These are phyloP conservation scores for Parietaria judaica DNA, from an alignment of 306 rosid species.

Conservation along the genomic window DNA sequence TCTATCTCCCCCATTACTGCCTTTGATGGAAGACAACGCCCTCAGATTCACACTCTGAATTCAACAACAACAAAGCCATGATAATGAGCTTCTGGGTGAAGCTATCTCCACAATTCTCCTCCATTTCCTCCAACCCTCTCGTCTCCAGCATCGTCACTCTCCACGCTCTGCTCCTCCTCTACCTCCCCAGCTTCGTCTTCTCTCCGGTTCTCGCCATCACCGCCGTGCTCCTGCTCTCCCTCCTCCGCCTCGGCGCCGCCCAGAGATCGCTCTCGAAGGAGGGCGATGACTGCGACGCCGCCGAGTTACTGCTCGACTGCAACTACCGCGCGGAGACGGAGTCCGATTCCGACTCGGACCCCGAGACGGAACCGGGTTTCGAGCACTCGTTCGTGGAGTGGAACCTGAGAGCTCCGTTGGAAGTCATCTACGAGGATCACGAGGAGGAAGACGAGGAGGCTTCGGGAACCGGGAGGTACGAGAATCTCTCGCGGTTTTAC, in stretches of 20 bases:
- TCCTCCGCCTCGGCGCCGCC: slow-evolving; percentile 66
- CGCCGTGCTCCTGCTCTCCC: slow-evolving; percentile 31
- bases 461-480: slow-evolving; percentile 27
- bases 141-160: slow-evolving; percentile 55
- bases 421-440: slow-evolving; percentile 67
- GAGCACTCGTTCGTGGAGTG: slow-evolving; percentile 60
- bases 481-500: slow-evolving; percentile 51
- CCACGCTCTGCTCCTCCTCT: slow-evolving; percentile 43
- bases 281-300: not conserved
- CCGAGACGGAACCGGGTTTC: slow-evolving; percentile 28
- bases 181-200: slow-evolving; percentile 45
- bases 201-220: slow-evolving; percentile 55
- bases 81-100: slow-evolving; percentile 29
- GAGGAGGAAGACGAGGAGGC: slow-evolving; percentile 7
- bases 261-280: slow-evolving; percentile 17
- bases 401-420: slow-evolving; percentile 80
- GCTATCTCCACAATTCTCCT: slow-evolving; percentile 18
- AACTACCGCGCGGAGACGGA: slow-evolving; percentile 16
- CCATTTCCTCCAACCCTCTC: slow-evolving; percentile 48
- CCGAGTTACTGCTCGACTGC: slow-evolving; percentile 9
- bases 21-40: slow-evolving; percentile 24
- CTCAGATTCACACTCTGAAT: not conserved
- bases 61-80: not conserved
- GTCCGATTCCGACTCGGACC: slow-evolving; percentile 24
- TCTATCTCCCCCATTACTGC: slow-evolving; percentile 6